A percentile compares a stretch with the other conserved stretches of the same genome.
Evolutionary conservation across 257 asterid genomes (phyloP).

Genomic region (Rauvolfia tetraphylla): DNA sequence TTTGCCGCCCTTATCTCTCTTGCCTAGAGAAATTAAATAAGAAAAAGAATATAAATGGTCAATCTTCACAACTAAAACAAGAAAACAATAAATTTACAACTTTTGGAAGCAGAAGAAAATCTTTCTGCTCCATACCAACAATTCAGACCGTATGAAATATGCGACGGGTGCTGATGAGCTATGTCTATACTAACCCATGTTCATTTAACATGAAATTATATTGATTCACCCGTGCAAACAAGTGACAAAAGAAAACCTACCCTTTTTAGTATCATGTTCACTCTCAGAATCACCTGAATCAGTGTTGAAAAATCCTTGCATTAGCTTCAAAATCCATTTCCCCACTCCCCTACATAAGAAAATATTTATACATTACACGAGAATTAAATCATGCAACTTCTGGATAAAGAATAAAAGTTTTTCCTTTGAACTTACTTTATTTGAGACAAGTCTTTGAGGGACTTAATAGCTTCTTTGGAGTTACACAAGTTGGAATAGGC

Average conservation of each 20-base stretch:
- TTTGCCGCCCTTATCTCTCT: constrained; percentile 49
- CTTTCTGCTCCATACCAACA: neutral
- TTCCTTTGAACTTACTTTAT: constrained; percentile 58
- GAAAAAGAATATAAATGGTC: constrained; percentile 3
- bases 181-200: neutral
- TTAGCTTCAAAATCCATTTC: constrained; percentile 84
- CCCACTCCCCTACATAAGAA: constrained; percentile 72
- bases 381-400: constrained; percentile 1
- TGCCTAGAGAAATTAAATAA: constrained; percentile 38
- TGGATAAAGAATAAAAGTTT: neutral
- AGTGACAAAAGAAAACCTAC: constrained; percentile 24
- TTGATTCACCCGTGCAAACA: neutral
- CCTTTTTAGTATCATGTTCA: constrained; percentile 40
- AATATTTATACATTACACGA: neutral
- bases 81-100: no score
- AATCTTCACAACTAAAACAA: neutral
- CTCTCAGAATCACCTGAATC: constrained; percentile 43
- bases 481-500: constrained; percentile 70
- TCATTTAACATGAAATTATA: neutral
- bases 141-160: neutral
- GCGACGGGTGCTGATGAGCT: neutral
- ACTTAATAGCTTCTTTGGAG: constrained; percentile 50
- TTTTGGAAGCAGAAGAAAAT: no score
- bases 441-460: constrained; percentile 62
- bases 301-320: constrained; percentile 60